These are phyloP conservation scores for Phytopythium mirpurense DNA, from an alignment of 352 stramenopile genomes.

Conservation along the genomic window DNA sequence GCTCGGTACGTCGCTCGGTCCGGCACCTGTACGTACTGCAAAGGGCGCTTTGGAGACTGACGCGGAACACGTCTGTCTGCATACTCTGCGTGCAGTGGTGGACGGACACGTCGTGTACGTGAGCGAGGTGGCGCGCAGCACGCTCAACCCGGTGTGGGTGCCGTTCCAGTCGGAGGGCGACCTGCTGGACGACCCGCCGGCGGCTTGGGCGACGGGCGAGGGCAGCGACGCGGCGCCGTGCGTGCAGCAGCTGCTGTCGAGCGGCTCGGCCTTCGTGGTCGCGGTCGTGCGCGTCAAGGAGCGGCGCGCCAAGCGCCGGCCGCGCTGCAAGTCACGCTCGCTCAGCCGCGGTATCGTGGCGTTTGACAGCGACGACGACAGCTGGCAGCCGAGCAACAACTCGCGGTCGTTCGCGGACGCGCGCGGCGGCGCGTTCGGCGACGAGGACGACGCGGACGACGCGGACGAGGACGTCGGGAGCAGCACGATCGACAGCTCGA, in stretches of 20 bases:
- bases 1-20: slow-evolving; percentile 31
- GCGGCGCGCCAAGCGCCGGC: slow-evolving; percentile 26
- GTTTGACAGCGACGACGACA: slow-evolving; percentile 37
- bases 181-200: slow-evolving; percentile 1
- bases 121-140: slow-evolving; percentile 64
- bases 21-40: no score
- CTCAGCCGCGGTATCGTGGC: slow-evolving; percentile 32
- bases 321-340: slow-evolving; percentile 44
- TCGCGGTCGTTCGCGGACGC: slow-evolving; percentile 34
- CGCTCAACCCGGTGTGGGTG: slow-evolving; percentile 80
- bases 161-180: slow-evolving; percentile 57
- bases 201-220: slow-evolving; percentile 8
- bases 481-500: neutral
- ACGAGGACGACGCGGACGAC: slow-evolving; percentile 22
- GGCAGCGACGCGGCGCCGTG: slow-evolving; percentile 11
- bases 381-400: slow-evolving; percentile 33
- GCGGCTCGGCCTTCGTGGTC: slow-evolving; percentile 55
- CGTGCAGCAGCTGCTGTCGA: slow-evolving; percentile 37
- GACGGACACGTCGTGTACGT: slow-evolving; percentile 65
- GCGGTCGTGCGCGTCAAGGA: slow-evolving; percentile 62
- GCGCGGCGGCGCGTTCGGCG: slow-evolving; percentile 25
- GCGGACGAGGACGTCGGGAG: slow-evolving; percentile 9
- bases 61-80: no score
- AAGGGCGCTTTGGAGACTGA: no score
- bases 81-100: slow-evolving; percentile 32